These are phyloP conservation scores for Aphanomyces stellatus DNA, from an alignment of 352 stramenopile genomes.

Conservation along the genomic window DNA sequence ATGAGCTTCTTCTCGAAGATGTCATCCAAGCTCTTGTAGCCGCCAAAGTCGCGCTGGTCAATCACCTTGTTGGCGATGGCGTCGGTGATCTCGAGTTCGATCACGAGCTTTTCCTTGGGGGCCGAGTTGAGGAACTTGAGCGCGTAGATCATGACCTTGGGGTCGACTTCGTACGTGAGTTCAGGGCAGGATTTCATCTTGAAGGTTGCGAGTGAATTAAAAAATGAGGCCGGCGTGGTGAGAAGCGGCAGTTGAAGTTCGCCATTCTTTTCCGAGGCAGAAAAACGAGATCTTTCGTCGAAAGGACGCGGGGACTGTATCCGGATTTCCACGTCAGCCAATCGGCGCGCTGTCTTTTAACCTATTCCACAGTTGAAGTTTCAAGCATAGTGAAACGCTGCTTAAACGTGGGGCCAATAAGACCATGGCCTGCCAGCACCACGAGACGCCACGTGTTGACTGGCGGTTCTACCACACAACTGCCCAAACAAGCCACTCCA, in stretches of 20 bases:
- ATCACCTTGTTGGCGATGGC: background rate
- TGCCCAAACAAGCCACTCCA: too few species aligned
- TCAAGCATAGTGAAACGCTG: background rate
- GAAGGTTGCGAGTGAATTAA: background rate
- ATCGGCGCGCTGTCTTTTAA: background rate
- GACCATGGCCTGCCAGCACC: background rate
- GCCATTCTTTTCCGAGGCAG: background rate
- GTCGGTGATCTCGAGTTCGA: background rate
- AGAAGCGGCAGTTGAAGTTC: background rate
- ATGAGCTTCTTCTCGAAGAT: conserved; percentile 13
- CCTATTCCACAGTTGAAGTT: background rate
- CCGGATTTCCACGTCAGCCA: background rate
- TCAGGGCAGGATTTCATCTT: background rate
- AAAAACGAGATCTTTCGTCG: too few species aligned
- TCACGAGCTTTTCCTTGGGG: conserved; percentile 2
- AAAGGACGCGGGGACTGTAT: background rate
- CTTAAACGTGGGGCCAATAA: background rate
- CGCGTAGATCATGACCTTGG: background rate
- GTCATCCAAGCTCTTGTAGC: conserved; percentile 3
- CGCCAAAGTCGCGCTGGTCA: conserved; percentile 11
- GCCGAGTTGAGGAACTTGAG: conserved; percentile 15
- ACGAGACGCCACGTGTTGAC: background rate
- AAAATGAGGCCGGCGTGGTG: background rate
- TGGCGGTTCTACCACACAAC: background rate
- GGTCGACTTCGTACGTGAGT: background rate